phyloP scores from a whole-genome alignment of 352 stramenopile species.

The Phytophthora idaei region DNA sequence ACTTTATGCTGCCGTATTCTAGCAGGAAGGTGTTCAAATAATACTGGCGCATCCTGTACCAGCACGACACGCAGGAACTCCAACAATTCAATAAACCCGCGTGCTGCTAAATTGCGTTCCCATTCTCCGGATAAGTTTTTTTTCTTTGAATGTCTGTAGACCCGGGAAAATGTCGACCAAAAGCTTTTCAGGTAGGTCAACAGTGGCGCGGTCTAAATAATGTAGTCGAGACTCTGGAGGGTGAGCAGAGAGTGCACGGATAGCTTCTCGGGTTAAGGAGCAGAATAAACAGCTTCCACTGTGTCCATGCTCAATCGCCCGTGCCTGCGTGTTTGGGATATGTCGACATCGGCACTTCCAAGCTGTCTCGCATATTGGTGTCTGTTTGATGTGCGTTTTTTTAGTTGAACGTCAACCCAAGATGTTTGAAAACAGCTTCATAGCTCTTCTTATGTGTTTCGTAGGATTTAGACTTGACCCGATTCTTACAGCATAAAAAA shows the following conservation, averaged over 20 bases:
- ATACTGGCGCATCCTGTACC: background rate
- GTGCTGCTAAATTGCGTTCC: background rate
- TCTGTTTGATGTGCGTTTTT: constrained; percentile 8
- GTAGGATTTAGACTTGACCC: too few species aligned
- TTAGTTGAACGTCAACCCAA: constrained; percentile 11
- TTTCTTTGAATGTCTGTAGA: background rate
- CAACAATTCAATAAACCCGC: background rate
- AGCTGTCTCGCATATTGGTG: constrained; percentile 6
- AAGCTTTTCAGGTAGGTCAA: too few species aligned
- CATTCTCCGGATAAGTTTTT: background rate
- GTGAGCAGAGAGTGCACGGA: constrained; percentile 7
- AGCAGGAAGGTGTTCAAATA: background rate
- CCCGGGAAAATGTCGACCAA: too few species aligned
- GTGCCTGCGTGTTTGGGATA: background rate
- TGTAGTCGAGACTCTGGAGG: background rate
- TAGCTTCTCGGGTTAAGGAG: constrained; percentile 1
- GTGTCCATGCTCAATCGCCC: constrained; percentile 9
- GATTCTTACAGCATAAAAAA: too few species aligned
- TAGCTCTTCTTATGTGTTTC: too few species aligned
- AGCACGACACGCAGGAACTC: background rate
- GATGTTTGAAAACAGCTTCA: background rate
- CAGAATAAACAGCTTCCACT: constrained; percentile 5
- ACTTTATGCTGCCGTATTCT: background rate
- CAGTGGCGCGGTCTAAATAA: too few species aligned
- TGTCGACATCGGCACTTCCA: constrained; percentile 2